Evolutionary conservation across 2,329 filamentous ascomycete species (phyloP).

Genomic region (Polytolypa hystricis): DNA sequence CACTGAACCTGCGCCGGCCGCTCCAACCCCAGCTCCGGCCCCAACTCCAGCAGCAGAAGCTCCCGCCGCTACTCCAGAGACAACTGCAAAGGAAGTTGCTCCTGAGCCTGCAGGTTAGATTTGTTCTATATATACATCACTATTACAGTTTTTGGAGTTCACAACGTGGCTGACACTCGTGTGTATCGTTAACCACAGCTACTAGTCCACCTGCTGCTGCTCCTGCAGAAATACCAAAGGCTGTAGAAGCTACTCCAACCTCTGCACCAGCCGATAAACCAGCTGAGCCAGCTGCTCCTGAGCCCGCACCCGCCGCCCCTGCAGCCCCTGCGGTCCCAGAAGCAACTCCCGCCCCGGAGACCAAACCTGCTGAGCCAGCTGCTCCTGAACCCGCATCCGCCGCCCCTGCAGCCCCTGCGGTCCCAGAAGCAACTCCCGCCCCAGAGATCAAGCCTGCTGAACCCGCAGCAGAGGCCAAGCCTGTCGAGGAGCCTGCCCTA

Average conservation of each 20-base stretch:
- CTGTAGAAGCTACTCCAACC: conserved; percentile 3
- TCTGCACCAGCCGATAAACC: not conserved
- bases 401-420: conserved; percentile 3
- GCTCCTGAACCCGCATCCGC: conserved; percentile 5
- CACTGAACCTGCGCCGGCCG: conserved; percentile 10
- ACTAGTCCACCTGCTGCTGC: not conserved
- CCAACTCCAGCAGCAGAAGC: conserved; percentile 8
- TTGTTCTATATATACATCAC: too few relatives aligned
- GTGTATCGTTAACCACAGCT: not conserved
- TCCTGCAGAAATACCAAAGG: not conserved
- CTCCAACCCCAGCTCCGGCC: conserved; percentile 4
- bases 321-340: not conserved
- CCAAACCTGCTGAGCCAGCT: conserved; percentile 3
- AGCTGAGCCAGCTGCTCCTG: not conserved
- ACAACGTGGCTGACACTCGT: not conserved
- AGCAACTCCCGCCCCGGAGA: not conserved
- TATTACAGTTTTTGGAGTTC: not conserved
- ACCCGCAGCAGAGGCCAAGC: conserved; percentile 1
- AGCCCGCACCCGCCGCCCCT: not conserved
- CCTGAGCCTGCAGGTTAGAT: not conserved
- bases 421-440: conserved; percentile 2
- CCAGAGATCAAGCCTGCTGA: conserved; percentile 4
- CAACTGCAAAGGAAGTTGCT: conserved; percentile 22
- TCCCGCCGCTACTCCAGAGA: conserved; percentile 4
- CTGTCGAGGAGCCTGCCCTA: conserved; percentile 3